A percentile compares a stretch with the other conserved stretches of the same genome.
Conservation (phyloP, 495 filamentous ascomycete genomes). For the Polyplosphaeria fusca region DNA sequence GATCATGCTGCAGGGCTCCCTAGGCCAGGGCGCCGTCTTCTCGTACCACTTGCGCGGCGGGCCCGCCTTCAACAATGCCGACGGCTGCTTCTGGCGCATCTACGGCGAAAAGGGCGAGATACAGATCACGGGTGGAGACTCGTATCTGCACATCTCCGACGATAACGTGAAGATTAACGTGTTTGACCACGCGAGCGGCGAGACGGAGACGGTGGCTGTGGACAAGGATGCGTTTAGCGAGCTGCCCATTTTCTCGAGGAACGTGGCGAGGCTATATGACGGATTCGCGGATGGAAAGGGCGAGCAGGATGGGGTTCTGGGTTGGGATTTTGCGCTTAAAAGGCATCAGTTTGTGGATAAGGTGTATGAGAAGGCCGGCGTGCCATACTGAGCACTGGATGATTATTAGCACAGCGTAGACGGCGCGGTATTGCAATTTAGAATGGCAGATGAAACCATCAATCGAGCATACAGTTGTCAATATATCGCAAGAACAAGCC, state of each 20-base stretch:
- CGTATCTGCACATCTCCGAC: constrained; percentile 42
- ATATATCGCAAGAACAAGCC: too few species aligned
- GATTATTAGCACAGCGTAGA: too few species aligned
- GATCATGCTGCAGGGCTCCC: constrained; percentile 47
- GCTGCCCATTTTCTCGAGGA: constrained; percentile 35
- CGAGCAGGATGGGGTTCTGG: constrained; percentile 35
- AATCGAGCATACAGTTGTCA: too few species aligned
- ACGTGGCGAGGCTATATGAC: constrained; percentile 52
- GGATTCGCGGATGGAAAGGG: constrained; percentile 42
- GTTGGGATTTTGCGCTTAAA: constrained; percentile 45
- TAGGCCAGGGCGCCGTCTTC: constrained; percentile 43
- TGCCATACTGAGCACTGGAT: background rate
- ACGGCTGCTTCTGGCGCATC: constrained; percentile 54
- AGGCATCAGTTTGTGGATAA: constrained; percentile 42
- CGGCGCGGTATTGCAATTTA: too few species aligned
- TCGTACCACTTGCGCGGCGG: constrained; percentile 50
- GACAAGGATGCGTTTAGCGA: constrained; percentile 44
- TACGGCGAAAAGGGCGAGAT: constrained; percentile 57
- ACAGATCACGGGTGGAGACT: constrained; percentile 41
- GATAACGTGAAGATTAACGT: constrained; percentile 45
- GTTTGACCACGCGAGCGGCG: constrained; percentile 36
- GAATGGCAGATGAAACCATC: too few species aligned
- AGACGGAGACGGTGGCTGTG: constrained; percentile 46
- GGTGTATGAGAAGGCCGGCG: constrained; percentile 17
- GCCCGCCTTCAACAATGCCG: constrained; percentile 47